phyloP scores from a whole-genome alignment of 441 rosid genomes.

The Isatis lusitanica region DNA sequence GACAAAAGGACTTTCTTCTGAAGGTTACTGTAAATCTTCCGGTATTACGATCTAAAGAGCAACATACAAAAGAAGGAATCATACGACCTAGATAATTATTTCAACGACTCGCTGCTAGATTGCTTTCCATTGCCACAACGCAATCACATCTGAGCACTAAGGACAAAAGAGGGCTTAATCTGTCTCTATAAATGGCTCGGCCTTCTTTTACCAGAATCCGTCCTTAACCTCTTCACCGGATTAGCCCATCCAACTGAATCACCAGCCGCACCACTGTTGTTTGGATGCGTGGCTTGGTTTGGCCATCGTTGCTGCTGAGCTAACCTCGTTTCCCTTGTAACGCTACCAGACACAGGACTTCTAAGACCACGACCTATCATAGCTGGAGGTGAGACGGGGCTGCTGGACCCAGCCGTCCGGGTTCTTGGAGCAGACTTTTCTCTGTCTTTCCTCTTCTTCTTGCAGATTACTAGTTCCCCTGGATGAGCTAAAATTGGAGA shows the following conservation, averaged over 20 bases:
- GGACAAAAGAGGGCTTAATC: conserved; percentile 30
- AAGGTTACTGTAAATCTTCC: neutral
- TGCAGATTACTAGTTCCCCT: conserved; percentile 93
- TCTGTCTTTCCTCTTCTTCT: conserved; percentile 97
- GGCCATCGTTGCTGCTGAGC: conserved; percentile 77
- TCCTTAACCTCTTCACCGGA: conserved; percentile 96
- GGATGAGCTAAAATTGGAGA: conserved; percentile 77
- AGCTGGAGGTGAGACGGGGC: conserved; percentile 83
- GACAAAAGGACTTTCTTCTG: conserved; percentile 16
- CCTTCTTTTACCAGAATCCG: conserved; percentile 93
- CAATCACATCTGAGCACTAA: conserved; percentile 8
- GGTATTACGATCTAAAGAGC: conserved; percentile 22
- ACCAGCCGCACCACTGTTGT: conserved; percentile 49
- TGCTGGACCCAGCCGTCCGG: conserved; percentile 67
- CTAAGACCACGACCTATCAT: conserved; percentile 57
- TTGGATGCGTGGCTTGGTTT: conserved; percentile 60
- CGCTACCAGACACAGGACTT: conserved; percentile 55
- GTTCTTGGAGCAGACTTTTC: conserved; percentile 70
- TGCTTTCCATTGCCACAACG: conserved; percentile 19
- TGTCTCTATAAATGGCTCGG: conserved; percentile 72
- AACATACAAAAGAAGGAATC: neutral
- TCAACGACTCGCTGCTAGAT: conserved; percentile 21
- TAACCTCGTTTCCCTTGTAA: conserved; percentile 56
- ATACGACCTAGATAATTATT: conserved; percentile 24
- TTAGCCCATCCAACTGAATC: conserved; percentile 96